Base-by-base conservation (phyloP, 208 protist species). In the Trypanosoma platydactyli region DNA sequence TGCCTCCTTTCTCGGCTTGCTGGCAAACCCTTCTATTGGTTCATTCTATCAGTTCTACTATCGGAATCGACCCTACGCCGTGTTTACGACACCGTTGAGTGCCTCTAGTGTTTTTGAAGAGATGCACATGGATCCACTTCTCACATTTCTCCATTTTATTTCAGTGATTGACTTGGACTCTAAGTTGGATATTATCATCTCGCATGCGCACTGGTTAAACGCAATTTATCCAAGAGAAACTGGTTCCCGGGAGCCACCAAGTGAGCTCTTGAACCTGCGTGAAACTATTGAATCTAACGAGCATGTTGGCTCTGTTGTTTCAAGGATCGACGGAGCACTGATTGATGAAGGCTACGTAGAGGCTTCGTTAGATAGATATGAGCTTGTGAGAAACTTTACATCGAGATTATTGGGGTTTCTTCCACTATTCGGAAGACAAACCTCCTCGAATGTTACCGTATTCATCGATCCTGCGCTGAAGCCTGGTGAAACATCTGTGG, bases 1-100 rank as follows among this genome's bases (percentile, higher is more conserved):
- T 15, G 80, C 84, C 0, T 77, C 80, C 3, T 90, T 89, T 60
- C 59, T 91, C 15, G 76, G 71, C 5, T 71, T 86, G 63, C 73
- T 83, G 50, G 65, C 84, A 25, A 84, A 76, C 56, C 48, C 59
- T 1, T 41, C 70, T 29, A 80, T 83, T 25, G 83, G 76, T 27
- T 71, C 78, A 12, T 89, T 91, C 64, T 89, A 85, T 56, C 71
- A 82, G 44, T 85, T 91, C 35, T 89, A 91, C 65, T 71, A 88
- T 61, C 81, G 77, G 45, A 50, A 46, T n/a, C 76, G 79, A n/a
- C 76, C 84, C 9, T 91, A 83, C 61, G 80, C 75, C 6, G 67
- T 83, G 18, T 90, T 91, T 56, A 81, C 73, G 1, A 76, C 83
- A 3, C 81, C 85, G 13, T 57, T 84, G 41, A 41, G 57, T 11